These are phyloP conservation scores for Bodo saltans DNA, from an alignment of 78 protist genomes.

Conservation along the genomic window DNA sequence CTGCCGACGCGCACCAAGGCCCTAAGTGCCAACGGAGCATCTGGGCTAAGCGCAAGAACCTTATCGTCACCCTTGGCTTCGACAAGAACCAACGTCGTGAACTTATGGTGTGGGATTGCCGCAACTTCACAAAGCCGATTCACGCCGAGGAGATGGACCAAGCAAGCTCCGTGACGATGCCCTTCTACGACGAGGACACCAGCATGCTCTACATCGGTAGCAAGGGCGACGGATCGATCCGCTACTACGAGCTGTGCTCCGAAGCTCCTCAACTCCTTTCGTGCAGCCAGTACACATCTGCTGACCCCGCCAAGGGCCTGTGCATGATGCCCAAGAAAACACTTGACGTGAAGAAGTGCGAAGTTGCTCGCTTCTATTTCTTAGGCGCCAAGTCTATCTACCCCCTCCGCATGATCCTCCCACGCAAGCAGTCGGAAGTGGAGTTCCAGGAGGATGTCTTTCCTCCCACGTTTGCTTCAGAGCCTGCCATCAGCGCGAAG, in stretches of 20 bases:
- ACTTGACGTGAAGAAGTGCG: constrained; percentile 57
- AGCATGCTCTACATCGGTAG: constrained; percentile 65
- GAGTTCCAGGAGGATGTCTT: constrained; percentile 78
- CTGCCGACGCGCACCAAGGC: constrained; percentile 77
- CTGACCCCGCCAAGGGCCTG: constrained; percentile 41
- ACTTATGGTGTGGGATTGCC: constrained; percentile 35
- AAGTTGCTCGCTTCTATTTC: constrained; percentile 51
- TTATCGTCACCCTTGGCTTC: constrained; percentile 82
- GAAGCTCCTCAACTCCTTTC: background rate
- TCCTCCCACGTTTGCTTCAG: constrained; percentile 53
- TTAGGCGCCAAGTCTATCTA: constrained; percentile 42
- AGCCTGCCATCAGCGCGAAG: constrained; percentile 60
- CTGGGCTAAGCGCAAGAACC: constrained; percentile 66
- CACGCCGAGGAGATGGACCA: constrained; percentile 29
- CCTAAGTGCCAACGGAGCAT: constrained; percentile 71
- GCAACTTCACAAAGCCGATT: constrained; percentile 30
- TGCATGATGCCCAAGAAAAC: constrained; percentile 54
- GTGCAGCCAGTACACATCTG: constrained; percentile 5
- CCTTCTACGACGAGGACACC: constrained; percentile 69
- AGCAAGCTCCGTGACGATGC: constrained; percentile 58
- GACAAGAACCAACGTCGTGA: constrained; percentile 75
- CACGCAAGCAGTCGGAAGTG: constrained; percentile 42
- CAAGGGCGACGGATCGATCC: constrained; percentile 68
- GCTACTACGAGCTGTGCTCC: constrained; percentile 59
- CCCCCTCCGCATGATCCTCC: constrained; percentile 64